Evolutionary conservation across 495 filamentous ascomycete species (phyloP).

Genomic region (Penicillium argentinense): DNA sequence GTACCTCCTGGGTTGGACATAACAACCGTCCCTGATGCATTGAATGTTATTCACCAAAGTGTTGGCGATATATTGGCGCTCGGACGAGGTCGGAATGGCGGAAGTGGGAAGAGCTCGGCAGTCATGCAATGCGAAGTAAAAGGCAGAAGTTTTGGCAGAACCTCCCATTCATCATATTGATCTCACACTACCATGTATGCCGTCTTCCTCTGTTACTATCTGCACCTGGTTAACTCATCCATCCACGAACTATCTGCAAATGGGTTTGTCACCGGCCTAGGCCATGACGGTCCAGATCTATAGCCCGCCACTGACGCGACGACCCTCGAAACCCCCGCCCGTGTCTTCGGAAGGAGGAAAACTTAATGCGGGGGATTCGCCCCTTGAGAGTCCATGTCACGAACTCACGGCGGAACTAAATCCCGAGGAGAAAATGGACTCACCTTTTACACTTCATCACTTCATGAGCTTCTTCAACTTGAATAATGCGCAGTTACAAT

Average conservation of each 20-base stretch:
- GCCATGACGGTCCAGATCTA: neutral
- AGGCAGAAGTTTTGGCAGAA: neutral
- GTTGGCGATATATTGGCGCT: neutral
- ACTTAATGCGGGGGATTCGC: neutral
- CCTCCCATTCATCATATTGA: neutral
- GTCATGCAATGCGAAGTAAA: neutral
- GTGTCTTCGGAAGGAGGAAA: too few relatives aligned
- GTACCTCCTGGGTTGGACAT: neutral
- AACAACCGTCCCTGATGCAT: neutral
- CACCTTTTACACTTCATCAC: neutral
- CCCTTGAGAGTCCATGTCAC: neutral
- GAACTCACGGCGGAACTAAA: neutral
- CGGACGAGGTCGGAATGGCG: neutral
- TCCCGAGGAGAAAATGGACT: neutral
- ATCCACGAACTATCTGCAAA: neutral
- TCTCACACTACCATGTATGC: neutral
- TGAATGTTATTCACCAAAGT: neutral
- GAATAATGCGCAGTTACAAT: neutral
- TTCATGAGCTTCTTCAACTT: neutral
- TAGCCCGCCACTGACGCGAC: neutral
- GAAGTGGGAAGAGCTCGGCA: too few relatives aligned
- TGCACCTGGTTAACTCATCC: neutral
- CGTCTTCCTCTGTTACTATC: too few relatives aligned
- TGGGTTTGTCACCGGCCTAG: neutral
- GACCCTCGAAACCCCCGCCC: neutral